A percentile compares a stretch with the other conserved stretches of the same genome.
Conservation (phyloP, 2,329 filamentous ascomycete species). For the Colletotrichum sojae region DNA sequence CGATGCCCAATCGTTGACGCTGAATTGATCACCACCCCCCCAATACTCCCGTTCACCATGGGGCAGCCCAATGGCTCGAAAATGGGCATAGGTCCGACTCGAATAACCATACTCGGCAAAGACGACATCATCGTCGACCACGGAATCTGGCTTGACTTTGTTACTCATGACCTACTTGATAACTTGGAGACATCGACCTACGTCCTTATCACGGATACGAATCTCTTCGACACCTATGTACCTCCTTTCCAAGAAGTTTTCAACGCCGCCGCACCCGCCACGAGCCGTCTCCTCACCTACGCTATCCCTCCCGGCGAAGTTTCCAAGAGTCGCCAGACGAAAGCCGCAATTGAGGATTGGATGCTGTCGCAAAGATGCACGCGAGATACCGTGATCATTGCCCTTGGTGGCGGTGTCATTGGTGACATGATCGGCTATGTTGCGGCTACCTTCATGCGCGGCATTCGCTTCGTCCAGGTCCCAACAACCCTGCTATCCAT, state of each 20-base stretch:
- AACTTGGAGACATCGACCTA: conserved; percentile 90
- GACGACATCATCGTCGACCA: conserved; percentile 94
- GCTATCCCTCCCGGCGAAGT: conserved; percentile 91
- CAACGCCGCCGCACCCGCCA: conserved; percentile 51
- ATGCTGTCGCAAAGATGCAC: conserved; percentile 93
- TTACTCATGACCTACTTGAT: conserved; percentile 83
- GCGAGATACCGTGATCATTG: conserved; percentile 93
- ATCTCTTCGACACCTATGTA: conserved; percentile 85
- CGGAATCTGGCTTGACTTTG: conserved; percentile 87
- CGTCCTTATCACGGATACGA: conserved; percentile 96
- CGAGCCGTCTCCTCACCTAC: conserved; percentile 84
- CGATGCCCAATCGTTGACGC: conserved; percentile 16
- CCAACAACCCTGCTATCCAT: conserved; percentile 95
- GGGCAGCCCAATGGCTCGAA: conserved; percentile 39
- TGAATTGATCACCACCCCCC: neutral
- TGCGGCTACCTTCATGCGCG: conserved; percentile 98
- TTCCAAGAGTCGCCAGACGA: conserved; percentile 93
- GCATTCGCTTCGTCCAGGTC: conserved; percentile 95
- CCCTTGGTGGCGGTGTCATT: conserved; percentile 95
- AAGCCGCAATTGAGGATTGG: conserved; percentile 98
- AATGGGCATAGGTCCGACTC: conserved; percentile 58
- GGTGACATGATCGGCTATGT: conserved; percentile 98
- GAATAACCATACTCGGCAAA: conserved; percentile 87
- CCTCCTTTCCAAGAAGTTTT: conserved; percentile 75
- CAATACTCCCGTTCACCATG: conserved; percentile 28